Evolutionary conservation across 768 basidiomycete genomes (phyloP).

Genomic region (Xerocomellus dryophilus): DNA sequence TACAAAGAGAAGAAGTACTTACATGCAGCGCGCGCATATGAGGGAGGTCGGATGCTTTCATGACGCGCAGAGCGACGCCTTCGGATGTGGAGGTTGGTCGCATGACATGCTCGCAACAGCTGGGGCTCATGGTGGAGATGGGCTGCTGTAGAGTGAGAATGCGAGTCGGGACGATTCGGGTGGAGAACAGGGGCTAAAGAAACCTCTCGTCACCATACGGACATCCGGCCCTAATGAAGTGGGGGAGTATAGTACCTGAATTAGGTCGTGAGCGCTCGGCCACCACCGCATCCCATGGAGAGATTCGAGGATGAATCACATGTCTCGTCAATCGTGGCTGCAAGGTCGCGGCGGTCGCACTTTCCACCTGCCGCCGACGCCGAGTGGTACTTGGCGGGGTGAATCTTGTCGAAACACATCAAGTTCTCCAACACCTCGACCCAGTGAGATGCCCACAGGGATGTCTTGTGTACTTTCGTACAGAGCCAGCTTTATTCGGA

Average conservation of each 20-base stretch:
- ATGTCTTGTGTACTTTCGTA: neutral
- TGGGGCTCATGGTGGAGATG: constrained; percentile 8
- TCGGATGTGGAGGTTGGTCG: constrained; percentile 1
- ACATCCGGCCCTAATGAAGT: too few relatives aligned
- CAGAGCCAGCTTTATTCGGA: neutral
- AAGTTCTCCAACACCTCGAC: neutral
- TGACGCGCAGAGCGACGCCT: constrained; percentile 20
- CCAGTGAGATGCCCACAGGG: neutral
- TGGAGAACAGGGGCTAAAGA: neutral
- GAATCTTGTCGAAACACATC: neutral
- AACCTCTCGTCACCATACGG: neutral
- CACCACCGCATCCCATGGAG: too few relatives aligned
- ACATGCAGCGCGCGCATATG: constrained; percentile 29
- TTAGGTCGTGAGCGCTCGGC: neutral
- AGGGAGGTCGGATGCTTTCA: constrained; percentile 30
- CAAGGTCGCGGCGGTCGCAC: too few relatives aligned
- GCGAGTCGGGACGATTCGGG: constrained; percentile 21
- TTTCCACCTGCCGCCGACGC: neutral
- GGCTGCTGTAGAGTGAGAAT: neutral
- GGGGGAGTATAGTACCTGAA: too few relatives aligned
- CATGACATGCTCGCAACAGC: neutral
- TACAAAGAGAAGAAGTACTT: neutral
- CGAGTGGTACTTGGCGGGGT: neutral
- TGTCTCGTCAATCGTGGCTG: neutral
- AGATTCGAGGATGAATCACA: too few relatives aligned